Base-by-base conservation (phyloP, 2,329 filamentous ascomycete species). In the Lachnellula hyalina region DNA sequence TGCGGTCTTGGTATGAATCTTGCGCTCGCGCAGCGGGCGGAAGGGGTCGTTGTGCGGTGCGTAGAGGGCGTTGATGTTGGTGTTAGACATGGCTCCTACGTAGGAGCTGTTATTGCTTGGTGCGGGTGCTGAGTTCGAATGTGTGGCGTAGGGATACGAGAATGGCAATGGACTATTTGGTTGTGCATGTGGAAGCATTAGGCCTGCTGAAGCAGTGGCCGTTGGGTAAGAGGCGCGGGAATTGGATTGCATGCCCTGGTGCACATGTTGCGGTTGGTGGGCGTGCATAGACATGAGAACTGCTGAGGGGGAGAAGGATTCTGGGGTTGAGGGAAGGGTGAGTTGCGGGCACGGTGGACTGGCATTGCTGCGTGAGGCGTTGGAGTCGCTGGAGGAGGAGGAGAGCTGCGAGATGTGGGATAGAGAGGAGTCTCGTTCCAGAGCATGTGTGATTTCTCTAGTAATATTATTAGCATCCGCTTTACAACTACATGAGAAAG, bases 1-100 rank as follows among this genome's bases (percentile, higher is more conserved):
- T 17, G 65, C 64, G 19, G 51, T 50, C 54, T 66, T 65, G 17
- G 63, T 67, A 9, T 46, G 47, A 11, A 67, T 53, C 47, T 63
- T 63, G 36, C 62, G 63, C n/a, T 62, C 57, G 21, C 61, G 62
- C 1, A 67, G 60, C 5, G 59, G 28, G 9, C 49, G 55, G 53
- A 64, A 67, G 11, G 61, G 62, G 49, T 67, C 65, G 41, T 52
- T 55, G 25, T 52, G 17, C 5, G 36, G n/a, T 4, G 45, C 45
- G 23, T 52, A 52, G 17, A 50, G 4, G 4, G 14, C 35, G 4
- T 35, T 9, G 11, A 42, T 21, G 11, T 35, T 21, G 36, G 2
- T 40, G 12, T 40, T 15, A 12, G 17, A 2, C 38, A 41, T 41
- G 15, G 38, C 38, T 41, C 28, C 28, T 32, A 32, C 28, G 28